Evolutionary conservation across 495 filamentous ascomycete genomes (phyloP), one percentile per base, ranked within the genome.

Genomic region (Trichocladium uniseriatum): DNA sequence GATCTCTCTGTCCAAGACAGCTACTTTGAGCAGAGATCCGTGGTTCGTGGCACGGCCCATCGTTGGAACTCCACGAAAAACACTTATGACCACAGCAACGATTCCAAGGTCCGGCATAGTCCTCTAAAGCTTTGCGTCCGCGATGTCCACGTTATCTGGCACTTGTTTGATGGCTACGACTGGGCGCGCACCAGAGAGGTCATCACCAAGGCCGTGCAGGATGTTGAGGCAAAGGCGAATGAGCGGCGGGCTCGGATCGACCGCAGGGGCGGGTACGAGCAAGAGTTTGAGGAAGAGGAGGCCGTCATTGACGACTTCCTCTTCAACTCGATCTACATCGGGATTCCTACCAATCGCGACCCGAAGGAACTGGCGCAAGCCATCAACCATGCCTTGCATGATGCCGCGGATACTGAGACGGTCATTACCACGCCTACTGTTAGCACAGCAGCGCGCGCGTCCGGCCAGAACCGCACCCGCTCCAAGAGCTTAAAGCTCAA

Each of bases 241-340:
- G 87, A 96, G 57, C 79, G 83, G 21, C 75, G 79, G 35, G 69
- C 72, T 19, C 73, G 75, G 48, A 56, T 60, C 14, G 64, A 70
- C 7, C 63, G 68, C 13, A 51, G 54, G 18, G 57, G 62, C 8
- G 77, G 75, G 13, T 68, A 70, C n/a, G 74, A 80, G 19, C 67
- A 75, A 40, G 76, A 77, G 0, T 69, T 78, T 27, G 81, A 87
- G 8, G 89, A 95, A 19, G 80, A 87, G 35, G 87, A 89, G 57
- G 84, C 84, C 1, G 82, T 91, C 14, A 94, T 97, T 63, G 89
- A 83, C 1, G 92, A 97, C 62, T 94, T 89, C 59, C 75, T 99
- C 18, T 99, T 99, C 77, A 96, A 97, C 57, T 97, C 92, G 0
- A 95, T 99, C 41, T 99, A 96, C 68, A 94, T 99, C 46, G 90